These are phyloP conservation scores for Ambrosia artemisiifolia DNA, from an alignment of 129 eudicot genomes.

Conservation along the genomic window DNA sequence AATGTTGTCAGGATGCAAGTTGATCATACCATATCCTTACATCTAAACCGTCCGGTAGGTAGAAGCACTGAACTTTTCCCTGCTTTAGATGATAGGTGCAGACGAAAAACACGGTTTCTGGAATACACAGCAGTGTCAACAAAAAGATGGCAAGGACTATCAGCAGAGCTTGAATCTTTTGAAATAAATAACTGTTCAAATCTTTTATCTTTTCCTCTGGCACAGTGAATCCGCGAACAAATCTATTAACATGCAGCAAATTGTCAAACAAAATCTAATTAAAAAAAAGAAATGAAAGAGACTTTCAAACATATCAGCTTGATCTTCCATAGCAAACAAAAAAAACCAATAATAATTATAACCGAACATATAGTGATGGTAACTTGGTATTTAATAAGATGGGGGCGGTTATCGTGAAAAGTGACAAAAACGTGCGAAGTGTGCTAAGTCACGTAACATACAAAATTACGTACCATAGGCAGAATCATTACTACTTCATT, in stretches of 20 bases:
- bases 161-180: slow-evolving; percentile 62
- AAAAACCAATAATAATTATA: neutral
- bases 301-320: slow-evolving; percentile 12
- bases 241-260: slow-evolving; percentile 37
- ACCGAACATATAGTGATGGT: neutral
- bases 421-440: too few species aligned
- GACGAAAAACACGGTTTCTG: slow-evolving; percentile 91
- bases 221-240: slow-evolving; percentile 62
- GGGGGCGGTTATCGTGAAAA: too few species aligned
- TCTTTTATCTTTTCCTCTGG: slow-evolving; percentile 54
- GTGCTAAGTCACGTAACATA: too few species aligned
- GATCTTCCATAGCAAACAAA: slow-evolving; percentile 5
- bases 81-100: slow-evolving; percentile 87
- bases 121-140: slow-evolving; percentile 95
- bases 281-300: neutral
- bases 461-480: too few species aligned
- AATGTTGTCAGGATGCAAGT: slow-evolving; percentile 9
- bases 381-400: neutral
- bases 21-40: slow-evolving; percentile 77
- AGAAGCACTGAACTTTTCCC: slow-evolving; percentile 81
- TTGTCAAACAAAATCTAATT: neutral
- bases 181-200: slow-evolving; percentile 57
- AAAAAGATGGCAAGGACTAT: slow-evolving; percentile 54
- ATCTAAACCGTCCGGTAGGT: slow-evolving; percentile 84
- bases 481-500: too few species aligned